A percentile compares a stretch with the other conserved stretches of the same genome.
Conservation (phyloP, 2,329 filamentous ascomycete species). For the Bipolaris cookei region DNA sequence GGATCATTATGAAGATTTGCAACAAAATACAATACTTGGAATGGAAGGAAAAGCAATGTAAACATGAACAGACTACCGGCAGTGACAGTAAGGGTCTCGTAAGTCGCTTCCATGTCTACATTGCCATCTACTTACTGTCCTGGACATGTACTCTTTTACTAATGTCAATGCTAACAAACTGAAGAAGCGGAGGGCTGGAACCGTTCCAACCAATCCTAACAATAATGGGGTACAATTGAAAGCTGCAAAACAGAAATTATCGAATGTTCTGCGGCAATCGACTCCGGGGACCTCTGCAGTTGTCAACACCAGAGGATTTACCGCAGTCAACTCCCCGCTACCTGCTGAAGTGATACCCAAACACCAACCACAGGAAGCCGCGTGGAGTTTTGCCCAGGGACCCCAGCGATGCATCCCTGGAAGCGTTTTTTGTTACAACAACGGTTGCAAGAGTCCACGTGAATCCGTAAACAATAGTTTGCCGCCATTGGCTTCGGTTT, state of each 20-base stretch:
- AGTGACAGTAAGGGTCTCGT: constrained; percentile 35
- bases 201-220: constrained; percentile 37
- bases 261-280: no score
- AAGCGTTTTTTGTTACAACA: constrained; percentile 18
- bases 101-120: constrained; percentile 9
- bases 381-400: constrained; percentile 16
- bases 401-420: constrained; percentile 15
- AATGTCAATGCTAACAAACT: constrained; percentile 28
- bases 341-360: constrained; percentile 14
- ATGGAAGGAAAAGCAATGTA: no score
- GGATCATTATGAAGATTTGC: constrained; percentile 49
- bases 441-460: no score
- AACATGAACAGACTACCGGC: constrained; percentile 39
- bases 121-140: constrained; percentile 17
- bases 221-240: constrained; percentile 33
- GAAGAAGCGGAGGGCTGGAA: constrained; percentile 43
- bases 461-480: no score
- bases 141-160: constrained; percentile 24
- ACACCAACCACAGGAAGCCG: constrained; percentile 15
- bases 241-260: constrained; percentile 37
- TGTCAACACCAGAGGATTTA: constrained; percentile 31
- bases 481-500: no score
- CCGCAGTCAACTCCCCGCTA: constrained; percentile 30
- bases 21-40: constrained; percentile 47
- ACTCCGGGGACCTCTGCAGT: constrained; percentile 29